These are phyloP conservation scores for Didymella arachidicola DNA, from an alignment of 2,329 filamentous ascomycete genomes.

Conservation along the genomic window DNA sequence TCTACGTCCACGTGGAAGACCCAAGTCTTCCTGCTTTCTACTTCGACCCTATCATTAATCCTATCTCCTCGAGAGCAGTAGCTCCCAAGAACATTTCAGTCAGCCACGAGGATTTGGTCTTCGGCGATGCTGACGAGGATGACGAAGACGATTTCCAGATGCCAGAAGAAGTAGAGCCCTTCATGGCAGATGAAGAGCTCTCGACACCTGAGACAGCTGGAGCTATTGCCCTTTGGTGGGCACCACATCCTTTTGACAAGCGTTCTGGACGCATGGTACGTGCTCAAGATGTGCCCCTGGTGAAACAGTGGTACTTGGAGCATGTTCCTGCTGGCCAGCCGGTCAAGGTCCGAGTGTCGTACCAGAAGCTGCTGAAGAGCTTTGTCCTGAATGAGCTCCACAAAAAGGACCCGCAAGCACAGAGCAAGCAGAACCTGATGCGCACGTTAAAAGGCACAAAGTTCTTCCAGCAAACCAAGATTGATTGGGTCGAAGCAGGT, in stretches of 20 bases:
- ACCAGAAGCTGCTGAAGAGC: constrained; percentile 96
- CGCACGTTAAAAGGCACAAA: constrained; percentile 93
- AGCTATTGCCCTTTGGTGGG: constrained; percentile 97
- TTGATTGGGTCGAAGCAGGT: constrained; percentile 99
- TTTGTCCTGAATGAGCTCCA: constrained; percentile 97
- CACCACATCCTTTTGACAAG: constrained; percentile 93
- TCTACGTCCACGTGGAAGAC: constrained; percentile 90
- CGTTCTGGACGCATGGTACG: constrained; percentile 95
- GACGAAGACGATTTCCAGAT: constrained; percentile 85
- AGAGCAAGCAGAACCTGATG: constrained; percentile 92
- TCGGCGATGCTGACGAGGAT: constrained; percentile 82
- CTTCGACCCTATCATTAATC: constrained; percentile 97
- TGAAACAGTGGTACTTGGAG: constrained; percentile 98
- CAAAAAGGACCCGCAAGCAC: constrained; percentile 92
- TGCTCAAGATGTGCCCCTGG: constrained; percentile 92
- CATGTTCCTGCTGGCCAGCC: constrained; percentile 91
- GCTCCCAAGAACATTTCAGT: constrained; percentile 92
- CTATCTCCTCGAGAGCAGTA: constrained; percentile 92
- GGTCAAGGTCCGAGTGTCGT: constrained; percentile 96
- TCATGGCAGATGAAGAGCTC: constrained; percentile 86
- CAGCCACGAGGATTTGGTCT: constrained; percentile 92
- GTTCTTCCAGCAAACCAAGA: constrained; percentile 99
- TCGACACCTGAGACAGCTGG: constrained; percentile 89
- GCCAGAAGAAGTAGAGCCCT: constrained; percentile 81
- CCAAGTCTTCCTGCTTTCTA: constrained; percentile 91